Evolutionary conservation across 1,284 basidiomycete genomes (phyloP).

Genomic region (Melampsora allii-populina): DNA sequence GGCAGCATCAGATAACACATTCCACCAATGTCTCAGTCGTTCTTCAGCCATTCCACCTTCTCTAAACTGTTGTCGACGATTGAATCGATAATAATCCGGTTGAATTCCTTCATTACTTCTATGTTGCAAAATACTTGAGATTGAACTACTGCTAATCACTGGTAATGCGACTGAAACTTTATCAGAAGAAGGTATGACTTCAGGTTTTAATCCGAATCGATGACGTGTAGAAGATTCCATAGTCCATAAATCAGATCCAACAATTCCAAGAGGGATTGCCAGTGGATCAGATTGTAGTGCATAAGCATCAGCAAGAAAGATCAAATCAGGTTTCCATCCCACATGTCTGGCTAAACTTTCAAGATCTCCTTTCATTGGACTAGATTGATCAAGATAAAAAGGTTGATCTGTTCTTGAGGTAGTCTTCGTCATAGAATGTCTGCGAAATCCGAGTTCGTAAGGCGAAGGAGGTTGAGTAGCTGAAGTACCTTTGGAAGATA

Average conservation of each 20-base stretch:
- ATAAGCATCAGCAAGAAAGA: conserved; percentile 13
- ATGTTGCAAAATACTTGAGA: background rate
- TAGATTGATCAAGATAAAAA: conserved; percentile 5
- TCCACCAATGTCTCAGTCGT: conserved; percentile 1
- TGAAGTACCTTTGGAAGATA: background rate
- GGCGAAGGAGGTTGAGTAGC: background rate
- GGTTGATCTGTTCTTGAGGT: background rate
- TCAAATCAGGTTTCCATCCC: conserved; percentile 1
- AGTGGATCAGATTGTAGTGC: conserved; percentile 10
- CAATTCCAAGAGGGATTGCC: conserved; percentile 3
- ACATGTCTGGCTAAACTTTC: conserved; percentile 2
- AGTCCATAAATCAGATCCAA: conserved; percentile 10
- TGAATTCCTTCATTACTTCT: background rate
- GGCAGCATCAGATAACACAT: conserved; percentile 4
- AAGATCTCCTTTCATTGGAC: conserved; percentile 5
- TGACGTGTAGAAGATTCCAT: background rate
- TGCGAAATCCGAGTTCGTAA: background rate
- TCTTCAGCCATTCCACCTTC: conserved; percentile 2
- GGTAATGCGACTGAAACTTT: background rate
- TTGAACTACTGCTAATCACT: background rate
- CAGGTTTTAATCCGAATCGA: background rate
- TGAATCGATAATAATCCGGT: conserved; percentile 8
- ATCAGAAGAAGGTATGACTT: background rate
- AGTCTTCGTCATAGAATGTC: background rate
- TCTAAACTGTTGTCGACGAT: conserved; percentile 1